Percentiles rank a stretch among this genome's conserved stretches.
Conservation (phyloP, 2,329 filamentous ascomycete species). For the Sporothrix sp. region DNA sequence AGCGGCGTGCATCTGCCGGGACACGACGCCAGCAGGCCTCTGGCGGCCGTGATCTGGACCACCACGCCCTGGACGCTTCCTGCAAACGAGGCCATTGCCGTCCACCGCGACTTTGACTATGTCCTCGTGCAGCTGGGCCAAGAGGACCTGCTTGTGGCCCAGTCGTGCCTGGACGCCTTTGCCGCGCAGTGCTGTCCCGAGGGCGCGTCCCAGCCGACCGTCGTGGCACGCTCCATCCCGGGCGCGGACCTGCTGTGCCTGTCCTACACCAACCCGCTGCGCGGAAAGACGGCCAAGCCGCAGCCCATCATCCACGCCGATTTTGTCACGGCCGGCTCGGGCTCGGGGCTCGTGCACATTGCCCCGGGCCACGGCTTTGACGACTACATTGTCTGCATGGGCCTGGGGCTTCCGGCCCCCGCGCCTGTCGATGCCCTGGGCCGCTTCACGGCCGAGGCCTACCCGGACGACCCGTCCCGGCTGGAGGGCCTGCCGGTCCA, state of each 20-base stretch:
- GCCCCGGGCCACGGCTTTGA: conserved; percentile 96
- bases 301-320: conserved; percentile 73
- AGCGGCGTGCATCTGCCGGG: background rate
- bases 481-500: conserved; percentile 61
- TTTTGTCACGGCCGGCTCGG: conserved; percentile 84
- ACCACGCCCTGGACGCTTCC: conserved; percentile 97
- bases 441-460: conserved; percentile 68
- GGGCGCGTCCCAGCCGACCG: conserved; percentile 46
- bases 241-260: conserved; percentile 58
- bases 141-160: conserved; percentile 61
- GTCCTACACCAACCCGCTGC: conserved; percentile 62
- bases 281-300: conserved; percentile 41
- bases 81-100: conserved; percentile 80
- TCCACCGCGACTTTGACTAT: conserved; percentile 68
- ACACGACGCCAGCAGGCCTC: conserved; percentile 23
- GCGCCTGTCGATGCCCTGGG: conserved; percentile 80
- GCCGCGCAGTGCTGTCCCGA: conserved; percentile 41
- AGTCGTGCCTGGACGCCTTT: conserved; percentile 55
- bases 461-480: conserved; percentile 55
- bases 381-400: conserved; percentile 75
- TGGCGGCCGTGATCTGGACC: conserved; percentile 92
- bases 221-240: conserved; percentile 61
- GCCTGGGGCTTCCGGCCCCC: conserved; percentile 60
- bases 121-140: conserved; percentile 48
- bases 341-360: conserved; percentile 87